A percentile compares a stretch with the other conserved stretches of the same genome.
These are phyloP conservation scores for Dimargaris verticillata DNA, from an alignment of 192 early-diverging fungal species.

Conservation along the genomic window DNA sequence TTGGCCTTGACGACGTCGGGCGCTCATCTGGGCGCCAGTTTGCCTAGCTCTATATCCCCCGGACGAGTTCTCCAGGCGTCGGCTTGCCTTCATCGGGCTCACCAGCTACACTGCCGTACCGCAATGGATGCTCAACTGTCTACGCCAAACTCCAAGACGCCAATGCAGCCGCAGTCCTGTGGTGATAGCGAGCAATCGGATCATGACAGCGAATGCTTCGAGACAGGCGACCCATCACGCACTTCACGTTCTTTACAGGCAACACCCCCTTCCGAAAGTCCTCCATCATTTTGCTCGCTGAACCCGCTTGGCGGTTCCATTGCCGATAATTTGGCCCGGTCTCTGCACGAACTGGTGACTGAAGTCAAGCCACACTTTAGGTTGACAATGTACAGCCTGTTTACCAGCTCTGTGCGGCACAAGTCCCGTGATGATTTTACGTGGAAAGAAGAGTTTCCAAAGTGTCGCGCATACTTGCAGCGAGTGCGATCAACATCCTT, in stretches of 20 bases:
- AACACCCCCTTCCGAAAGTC: no score
- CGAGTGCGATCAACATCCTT: conserved; percentile 7
- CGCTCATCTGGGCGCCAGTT: conserved; percentile 21
- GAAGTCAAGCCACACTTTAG: conserved; percentile 25
- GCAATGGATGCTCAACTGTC: background rate
- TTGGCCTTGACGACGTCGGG: conserved; percentile 34
- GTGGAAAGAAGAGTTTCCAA: conserved; percentile 67
- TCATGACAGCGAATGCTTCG: no score
- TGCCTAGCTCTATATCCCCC: conserved; percentile 31
- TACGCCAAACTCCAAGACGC: no score
- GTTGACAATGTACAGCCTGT: conserved; percentile 48
- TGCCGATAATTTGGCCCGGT: background rate
- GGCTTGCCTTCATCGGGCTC: conserved; percentile 13
- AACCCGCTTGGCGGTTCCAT: background rate
- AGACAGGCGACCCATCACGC: no score
- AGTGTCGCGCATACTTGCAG: conserved; percentile 26
- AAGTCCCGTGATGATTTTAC: conserved; percentile 43
- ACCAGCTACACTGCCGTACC: conserved; percentile 8
- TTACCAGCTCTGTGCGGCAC: conserved; percentile 41
- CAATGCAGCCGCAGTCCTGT: no score
- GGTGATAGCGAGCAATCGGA: no score
- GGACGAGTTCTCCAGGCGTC: conserved; percentile 45
- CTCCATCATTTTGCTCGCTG: background rate
- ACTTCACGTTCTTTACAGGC: no score
- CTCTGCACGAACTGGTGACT: background rate